Conservation (phyloP, 106 monocot genomes). For the Ottelia alismoides region DNA sequence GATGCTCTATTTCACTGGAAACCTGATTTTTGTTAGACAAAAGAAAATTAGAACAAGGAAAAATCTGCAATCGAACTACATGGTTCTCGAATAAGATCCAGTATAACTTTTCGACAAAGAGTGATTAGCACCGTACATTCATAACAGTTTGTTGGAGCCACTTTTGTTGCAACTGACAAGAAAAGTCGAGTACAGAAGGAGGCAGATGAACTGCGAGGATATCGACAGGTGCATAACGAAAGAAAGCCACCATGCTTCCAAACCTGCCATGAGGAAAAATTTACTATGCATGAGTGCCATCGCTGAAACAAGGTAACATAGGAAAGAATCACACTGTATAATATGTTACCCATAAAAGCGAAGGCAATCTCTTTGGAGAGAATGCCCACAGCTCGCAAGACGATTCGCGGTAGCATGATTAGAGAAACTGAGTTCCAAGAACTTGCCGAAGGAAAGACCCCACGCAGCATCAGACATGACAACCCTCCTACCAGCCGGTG, state of each 20-base stretch:
- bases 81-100: too few species aligned
- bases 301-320: too few species aligned
- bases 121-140: conserved; percentile 24
- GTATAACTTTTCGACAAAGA: too few species aligned
- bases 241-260: conserved; percentile 83
- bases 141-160: conserved; percentile 46
- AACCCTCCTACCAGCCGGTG: conserved; percentile 76
- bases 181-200: conserved; percentile 53
- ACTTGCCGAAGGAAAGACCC: conserved; percentile 97
- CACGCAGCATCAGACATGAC: conserved; percentile 92
- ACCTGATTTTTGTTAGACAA: conserved; percentile 43
- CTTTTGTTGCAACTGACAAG: conserved; percentile 26
- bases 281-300: too few species aligned
- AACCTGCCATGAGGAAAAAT: conserved; percentile 32
- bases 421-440: conserved; percentile 95
- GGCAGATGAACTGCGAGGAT: conserved; percentile 75
- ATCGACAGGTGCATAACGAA: conserved; percentile 74
- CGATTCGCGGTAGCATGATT: conserved; percentile 78
- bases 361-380: conserved; percentile 87
- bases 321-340: background rate
- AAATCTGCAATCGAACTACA: too few species aligned
- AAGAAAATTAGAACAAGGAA: too few species aligned
- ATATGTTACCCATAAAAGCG: conserved; percentile 73
- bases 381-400: conserved; percentile 89
- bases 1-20: conserved; percentile 22